A percentile compares a stretch with the other conserved stretches of the same genome.
Conservation (phyloP, 106 monocot species). For the Cymbidium sinense region DNA sequence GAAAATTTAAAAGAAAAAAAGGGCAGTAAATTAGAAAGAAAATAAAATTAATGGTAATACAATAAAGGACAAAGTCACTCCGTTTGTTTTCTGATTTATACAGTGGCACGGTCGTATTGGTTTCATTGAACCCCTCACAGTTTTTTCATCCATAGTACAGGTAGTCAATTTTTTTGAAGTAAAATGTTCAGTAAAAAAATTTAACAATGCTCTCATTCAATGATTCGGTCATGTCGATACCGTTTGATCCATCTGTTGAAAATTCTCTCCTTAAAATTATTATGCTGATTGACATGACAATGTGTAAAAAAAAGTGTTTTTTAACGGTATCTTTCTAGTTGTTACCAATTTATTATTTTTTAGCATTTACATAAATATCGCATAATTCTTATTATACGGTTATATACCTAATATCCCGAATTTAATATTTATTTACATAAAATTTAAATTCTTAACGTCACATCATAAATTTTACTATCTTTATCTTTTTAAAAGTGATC, state of each 20-base stretch:
- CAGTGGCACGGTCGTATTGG: background rate
- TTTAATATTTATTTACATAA: too few species aligned
- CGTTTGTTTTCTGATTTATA: slow-evolving; percentile 1
- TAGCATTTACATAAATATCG: too few species aligned
- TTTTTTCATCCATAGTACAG: background rate
- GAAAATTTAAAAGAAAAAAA: background rate
- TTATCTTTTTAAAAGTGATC: too few species aligned
- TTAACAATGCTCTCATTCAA: background rate
- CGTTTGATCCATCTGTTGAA: background rate
- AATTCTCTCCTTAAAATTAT: background rate
- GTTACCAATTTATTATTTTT: too few species aligned
- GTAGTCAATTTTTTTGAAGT: background rate
- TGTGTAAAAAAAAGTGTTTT: background rate
- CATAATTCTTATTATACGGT: too few species aligned
- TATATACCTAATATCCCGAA: too few species aligned
- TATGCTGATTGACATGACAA: background rate
- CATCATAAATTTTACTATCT: too few species aligned
- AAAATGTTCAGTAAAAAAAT: background rate
- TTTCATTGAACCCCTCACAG: background rate
- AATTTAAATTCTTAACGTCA: too few species aligned
- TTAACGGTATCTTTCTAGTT: background rate
- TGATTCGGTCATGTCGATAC: background rate
- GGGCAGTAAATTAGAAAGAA: background rate
- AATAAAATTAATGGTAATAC: background rate
- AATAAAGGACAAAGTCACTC: background rate